Percentiles rank a stretch among this genome's conserved stretches.
phyloP scores from a whole-genome alignment of 179 eudicot genomes.

The Spinacia oleracea region DNA sequence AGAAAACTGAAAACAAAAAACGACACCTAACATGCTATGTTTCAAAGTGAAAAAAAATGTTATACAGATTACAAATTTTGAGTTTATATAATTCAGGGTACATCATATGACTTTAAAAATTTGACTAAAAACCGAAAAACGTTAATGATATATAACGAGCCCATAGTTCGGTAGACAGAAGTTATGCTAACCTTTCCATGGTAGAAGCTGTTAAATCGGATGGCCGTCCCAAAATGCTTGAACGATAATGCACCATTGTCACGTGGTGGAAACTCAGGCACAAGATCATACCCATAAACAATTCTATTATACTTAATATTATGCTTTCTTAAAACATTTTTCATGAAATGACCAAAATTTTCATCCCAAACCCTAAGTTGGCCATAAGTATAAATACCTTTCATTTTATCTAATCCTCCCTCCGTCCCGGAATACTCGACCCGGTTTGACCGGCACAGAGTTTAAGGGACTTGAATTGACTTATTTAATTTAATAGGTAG shows the following conservation, averaged over 20 bases:
- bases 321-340: slow-evolving; percentile 21
- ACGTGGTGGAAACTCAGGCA: slow-evolving; percentile 55
- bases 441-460: too few species aligned
- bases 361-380: slow-evolving; percentile 67
- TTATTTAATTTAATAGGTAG: too few species aligned
- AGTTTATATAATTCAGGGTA: too few species aligned
- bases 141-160: neutral
- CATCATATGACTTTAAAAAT: neutral
- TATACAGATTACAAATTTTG: too few species aligned
- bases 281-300: slow-evolving; percentile 57
- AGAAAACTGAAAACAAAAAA: too few species aligned
- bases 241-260: slow-evolving; percentile 38
- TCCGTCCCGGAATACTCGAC: too few species aligned
- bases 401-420: slow-evolving; percentile 44
- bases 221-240: slow-evolving; percentile 59
- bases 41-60: too few species aligned
- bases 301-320: slow-evolving; percentile 44
- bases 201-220: slow-evolving; percentile 50
- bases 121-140: neutral
- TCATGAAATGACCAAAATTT: slow-evolving; percentile 43
- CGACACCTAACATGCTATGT: too few species aligned
- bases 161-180: too few species aligned
- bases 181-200: slow-evolving; percentile 36
- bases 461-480: too few species aligned
- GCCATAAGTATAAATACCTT: slow-evolving; percentile 61